Evolutionary conservation across 2,329 filamentous ascomycete species (phyloP), one percentile per base, ranked within the genome.

Genomic region (Tolypocladium pustulatum): DNA sequence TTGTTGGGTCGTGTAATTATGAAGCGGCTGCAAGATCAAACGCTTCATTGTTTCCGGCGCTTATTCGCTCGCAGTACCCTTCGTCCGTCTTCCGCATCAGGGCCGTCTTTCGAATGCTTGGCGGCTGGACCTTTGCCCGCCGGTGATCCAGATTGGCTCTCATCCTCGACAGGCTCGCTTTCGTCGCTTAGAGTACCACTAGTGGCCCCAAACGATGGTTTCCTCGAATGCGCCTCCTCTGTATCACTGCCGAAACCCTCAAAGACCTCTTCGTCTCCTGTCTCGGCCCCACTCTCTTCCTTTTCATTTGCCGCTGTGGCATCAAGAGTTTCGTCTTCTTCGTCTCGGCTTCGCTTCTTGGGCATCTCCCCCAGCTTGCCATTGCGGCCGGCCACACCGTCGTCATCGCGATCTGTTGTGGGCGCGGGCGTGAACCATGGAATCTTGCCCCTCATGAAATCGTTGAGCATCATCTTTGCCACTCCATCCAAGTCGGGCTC

Each of bases 391-490:
- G 86, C 83, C n/a, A 87, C 75, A 41, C 73, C 75, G 37, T 76
- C 76, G 13, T 75, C 74, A 17, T 75, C 77, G 8, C 77, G 77
- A 12, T 82, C 81, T 3, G 76, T 75, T 17, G 75, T 77, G 2
- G 92, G 91, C 12, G 91, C 87, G 10, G 91, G 86, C 0, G 90
- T 94, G 69, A 91, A 99, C 94, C 95, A 99, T 1, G 94, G 94
- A 32, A 97, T 90, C 75, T 93, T 97, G 59, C 94, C 94, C 63
- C 94, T 80, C 68, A 97, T 84, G 71, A 97, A 99, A 69, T 99
- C 94, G 67, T 96, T 97, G 60, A 99, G 77, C 0, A 99, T 89
- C 85, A 96, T 96, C 74, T 96, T 96, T 1, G 94, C 94, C 54
- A 96, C 91, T 66, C 92, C 91, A 67, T 97, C 93, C 58, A 97